A percentile compares a stretch with the other conserved stretches of the same genome.
Conservation (phyloP, 176 grass and related monocot species). For the Aegilops speltoides region DNA sequence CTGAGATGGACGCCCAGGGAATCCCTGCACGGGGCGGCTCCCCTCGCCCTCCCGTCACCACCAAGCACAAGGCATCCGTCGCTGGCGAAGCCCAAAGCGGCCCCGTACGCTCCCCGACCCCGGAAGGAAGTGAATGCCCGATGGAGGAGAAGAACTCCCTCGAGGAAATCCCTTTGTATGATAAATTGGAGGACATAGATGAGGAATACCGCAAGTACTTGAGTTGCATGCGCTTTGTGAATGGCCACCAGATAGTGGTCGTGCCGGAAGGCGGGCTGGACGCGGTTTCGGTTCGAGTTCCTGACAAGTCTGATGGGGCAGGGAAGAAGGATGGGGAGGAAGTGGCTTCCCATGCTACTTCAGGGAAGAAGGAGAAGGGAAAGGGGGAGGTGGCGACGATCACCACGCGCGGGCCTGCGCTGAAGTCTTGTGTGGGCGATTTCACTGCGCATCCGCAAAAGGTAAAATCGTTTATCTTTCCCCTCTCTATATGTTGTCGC, state of each 20-base stretch:
- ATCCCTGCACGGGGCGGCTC: background rate
- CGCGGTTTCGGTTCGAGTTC: background rate
- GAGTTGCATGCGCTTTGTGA: constrained; percentile 12
- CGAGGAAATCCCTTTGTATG: background rate
- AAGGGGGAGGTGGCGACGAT: background rate
- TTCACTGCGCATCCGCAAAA: background rate
- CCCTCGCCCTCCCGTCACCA: background rate
- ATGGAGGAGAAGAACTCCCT: background rate
- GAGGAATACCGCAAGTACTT: constrained; percentile 48
- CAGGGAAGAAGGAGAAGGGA: background rate
- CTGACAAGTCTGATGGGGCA: background rate
- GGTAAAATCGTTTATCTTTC: background rate
- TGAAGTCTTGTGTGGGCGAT: background rate
- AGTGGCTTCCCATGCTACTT: background rate
- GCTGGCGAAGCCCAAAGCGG: background rate
- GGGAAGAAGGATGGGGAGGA: background rate
- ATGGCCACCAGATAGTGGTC: constrained; percentile 25
- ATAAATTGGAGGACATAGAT: constrained; percentile 13
- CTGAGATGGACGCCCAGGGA: constrained; percentile 4
- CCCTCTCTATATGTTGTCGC: background rate
- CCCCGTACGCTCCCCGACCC: background rate
- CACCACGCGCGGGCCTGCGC: background rate
- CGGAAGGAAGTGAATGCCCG: too few relatives aligned
- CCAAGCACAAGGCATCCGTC: constrained; percentile 34
- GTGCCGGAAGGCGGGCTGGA: background rate